Percentiles rank a stretch among this genome's conserved stretches.
These are phyloP conservation scores for Tolypocladium tropicale DNA, from an alignment of 2,329 filamentous ascomycete genomes.

Conservation along the genomic window DNA sequence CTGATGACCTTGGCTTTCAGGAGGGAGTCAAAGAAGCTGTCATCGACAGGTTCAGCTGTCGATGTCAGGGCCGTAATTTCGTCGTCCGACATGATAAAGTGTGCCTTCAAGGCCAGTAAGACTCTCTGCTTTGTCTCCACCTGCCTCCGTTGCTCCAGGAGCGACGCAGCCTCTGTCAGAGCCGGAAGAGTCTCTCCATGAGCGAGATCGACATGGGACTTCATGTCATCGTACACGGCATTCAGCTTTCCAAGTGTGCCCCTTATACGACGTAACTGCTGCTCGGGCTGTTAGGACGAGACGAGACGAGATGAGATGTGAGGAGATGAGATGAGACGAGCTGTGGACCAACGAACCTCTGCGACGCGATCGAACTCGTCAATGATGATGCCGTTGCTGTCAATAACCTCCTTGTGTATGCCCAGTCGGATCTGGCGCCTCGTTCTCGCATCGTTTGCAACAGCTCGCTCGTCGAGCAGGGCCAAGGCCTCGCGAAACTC, in stretches of 20 bases:
- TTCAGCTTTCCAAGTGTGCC: slow-evolving; percentile 70
- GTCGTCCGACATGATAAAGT: slow-evolving; percentile 77
- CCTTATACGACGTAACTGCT: slow-evolving; percentile 85
- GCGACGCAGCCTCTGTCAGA: slow-evolving; percentile 63
- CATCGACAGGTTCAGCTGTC: slow-evolving; percentile 71
- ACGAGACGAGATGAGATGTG: not conserved
- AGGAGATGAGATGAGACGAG: not conserved
- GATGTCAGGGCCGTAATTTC: slow-evolving; percentile 69
- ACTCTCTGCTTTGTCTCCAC: slow-evolving; percentile 73
- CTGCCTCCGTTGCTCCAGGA: slow-evolving; percentile 63
- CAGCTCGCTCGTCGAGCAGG: slow-evolving; percentile 61
- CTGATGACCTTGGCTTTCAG: slow-evolving; percentile 77
- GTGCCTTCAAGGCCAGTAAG: slow-evolving; percentile 63
- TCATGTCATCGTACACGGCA: slow-evolving; percentile 70
- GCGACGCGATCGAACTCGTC: slow-evolving; percentile 82
- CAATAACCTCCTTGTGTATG: slow-evolving; percentile 84
- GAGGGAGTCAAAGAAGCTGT: slow-evolving; percentile 71
- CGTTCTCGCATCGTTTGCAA: slow-evolving; percentile 67
- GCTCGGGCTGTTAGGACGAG: slow-evolving; percentile 16
- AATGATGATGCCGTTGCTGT: slow-evolving; percentile 84
- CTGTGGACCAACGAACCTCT: slow-evolving; percentile 46
- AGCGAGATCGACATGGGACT: slow-evolving; percentile 63
- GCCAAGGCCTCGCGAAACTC: slow-evolving; percentile 80
- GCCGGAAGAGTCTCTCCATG: slow-evolving; percentile 65
- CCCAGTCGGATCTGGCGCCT: slow-evolving; percentile 71